phyloP scores from a whole-genome alignment of 202 grass and related monocot species.

The Bolboschoenoplectus hybrid region DNA sequence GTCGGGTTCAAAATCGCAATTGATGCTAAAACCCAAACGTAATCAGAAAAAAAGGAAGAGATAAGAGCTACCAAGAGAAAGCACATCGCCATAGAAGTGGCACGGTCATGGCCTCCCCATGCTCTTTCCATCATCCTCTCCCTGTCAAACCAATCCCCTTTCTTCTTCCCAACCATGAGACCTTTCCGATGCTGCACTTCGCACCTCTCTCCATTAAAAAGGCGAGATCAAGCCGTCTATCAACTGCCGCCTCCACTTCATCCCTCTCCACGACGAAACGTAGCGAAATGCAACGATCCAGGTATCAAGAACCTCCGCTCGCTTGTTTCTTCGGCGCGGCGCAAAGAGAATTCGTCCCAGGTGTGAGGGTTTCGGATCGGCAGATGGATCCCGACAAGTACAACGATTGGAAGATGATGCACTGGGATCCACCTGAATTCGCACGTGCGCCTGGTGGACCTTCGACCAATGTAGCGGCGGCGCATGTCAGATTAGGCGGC shows the following conservation, averaged over 20 bases:
- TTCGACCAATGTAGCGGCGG: constrained; percentile 74
- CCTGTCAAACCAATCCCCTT: constrained; percentile 8
- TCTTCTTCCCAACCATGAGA: constrained; percentile 13
- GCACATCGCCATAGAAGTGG: constrained; percentile 27
- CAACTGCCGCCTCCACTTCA: neutral
- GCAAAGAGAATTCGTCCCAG: constrained; percentile 82
- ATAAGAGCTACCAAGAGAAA: neutral
- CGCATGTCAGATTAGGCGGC: constrained; percentile 66
- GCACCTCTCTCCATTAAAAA: neutral
- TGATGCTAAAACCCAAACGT: neutral
- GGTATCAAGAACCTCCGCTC: constrained; percentile 52
- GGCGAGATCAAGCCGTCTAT: neutral
- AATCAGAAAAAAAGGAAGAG: neutral
- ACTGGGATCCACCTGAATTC: constrained; percentile 90
- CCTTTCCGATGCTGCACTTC: neutral
- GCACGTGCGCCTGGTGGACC: constrained; percentile 71
- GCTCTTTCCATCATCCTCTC: neutral
- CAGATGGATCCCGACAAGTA: constrained; percentile 85
- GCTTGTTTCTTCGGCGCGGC: constrained; percentile 80
- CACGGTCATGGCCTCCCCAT: constrained; percentile 48
- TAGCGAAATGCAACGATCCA: constrained; percentile 24
- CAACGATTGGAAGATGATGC: constrained; percentile 71
- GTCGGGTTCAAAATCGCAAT: neutral
- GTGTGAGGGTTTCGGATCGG: constrained; percentile 73
- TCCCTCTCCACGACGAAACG: neutral